Conservation (phyloP, 1,284 basidiomycete species). For the Coriolopsis trogii region DNA sequence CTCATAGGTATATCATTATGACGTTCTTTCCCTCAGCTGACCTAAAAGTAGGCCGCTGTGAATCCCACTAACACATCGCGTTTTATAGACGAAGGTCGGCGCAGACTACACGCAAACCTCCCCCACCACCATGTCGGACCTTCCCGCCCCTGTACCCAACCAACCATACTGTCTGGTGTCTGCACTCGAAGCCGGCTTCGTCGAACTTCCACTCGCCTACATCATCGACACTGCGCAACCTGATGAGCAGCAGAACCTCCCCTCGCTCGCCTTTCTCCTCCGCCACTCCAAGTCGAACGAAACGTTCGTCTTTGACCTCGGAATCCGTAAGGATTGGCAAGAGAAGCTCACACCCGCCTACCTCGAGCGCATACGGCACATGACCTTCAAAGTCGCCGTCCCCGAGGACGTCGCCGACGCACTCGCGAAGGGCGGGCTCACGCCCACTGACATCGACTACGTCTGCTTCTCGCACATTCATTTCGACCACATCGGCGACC, state of each 20-base stretch:
- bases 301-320: slow-evolving; percentile 54
- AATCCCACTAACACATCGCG: too few species aligned
- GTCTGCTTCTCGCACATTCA: slow-evolving; percentile 57
- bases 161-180: slow-evolving; percentile 39
- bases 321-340: slow-evolving; percentile 50
- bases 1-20: too few species aligned
- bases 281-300: slow-evolving; percentile 39
- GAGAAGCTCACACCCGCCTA: slow-evolving; percentile 36
- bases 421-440: slow-evolving; percentile 48
- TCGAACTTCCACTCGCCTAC: slow-evolving; percentile 39
- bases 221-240: slow-evolving; percentile 39
- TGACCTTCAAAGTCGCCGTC: slow-evolving; percentile 30
- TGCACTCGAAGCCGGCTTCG: slow-evolving; percentile 50
- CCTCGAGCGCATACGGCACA: slow-evolving; percentile 10
- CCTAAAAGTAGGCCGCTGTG: too few species aligned
- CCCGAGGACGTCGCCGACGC: slow-evolving; percentile 51
- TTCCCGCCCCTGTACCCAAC: slow-evolving; percentile 4
- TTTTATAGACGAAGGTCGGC: too few species aligned
- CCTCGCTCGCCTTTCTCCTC: slow-evolving; percentile 53
- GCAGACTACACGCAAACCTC: too few species aligned
- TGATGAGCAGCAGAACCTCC: slow-evolving; percentile 30
- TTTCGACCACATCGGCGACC: slow-evolving; percentile 48
- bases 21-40: too few species aligned
- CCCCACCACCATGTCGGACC: slow-evolving; percentile 1
- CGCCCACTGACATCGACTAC: slow-evolving; percentile 43